Evolutionary conservation across 2,329 filamentous ascomycete genomes (phyloP).

Genomic region (Ceratocystis albifundus): DNA sequence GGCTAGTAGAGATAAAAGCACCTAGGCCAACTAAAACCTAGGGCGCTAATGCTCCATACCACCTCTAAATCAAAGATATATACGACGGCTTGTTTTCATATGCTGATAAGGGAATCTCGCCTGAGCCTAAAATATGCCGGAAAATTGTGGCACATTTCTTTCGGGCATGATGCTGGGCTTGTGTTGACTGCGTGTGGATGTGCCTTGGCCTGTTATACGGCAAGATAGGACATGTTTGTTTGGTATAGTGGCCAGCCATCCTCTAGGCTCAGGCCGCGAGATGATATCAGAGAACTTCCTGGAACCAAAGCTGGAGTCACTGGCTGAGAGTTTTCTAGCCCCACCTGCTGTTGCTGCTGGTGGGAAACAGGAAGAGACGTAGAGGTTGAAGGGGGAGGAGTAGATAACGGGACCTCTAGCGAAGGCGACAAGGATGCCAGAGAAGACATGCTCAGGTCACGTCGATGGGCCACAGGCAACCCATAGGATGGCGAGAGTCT

Average conservation of each 20-base stretch:
- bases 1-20: neutral
- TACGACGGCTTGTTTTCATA: too few relatives aligned
- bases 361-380: neutral
- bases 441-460: neutral
- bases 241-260: constrained; percentile 5
- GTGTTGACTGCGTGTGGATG: too few relatives aligned
- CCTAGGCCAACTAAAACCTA: neutral
- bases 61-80: too few relatives aligned
- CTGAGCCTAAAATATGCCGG: too few relatives aligned
- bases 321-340: neutral
- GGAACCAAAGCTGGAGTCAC: neutral
- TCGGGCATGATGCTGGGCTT: too few relatives aligned
- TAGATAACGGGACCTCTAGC: neutral
- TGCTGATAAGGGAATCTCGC: too few relatives aligned
- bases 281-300: neutral
- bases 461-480: neutral
- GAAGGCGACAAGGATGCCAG: neutral
- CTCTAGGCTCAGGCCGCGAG: neutral
- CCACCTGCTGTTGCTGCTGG: neutral
- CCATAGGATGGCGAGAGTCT: constrained; percentile 4
- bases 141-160: too few relatives aligned
- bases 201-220: neutral
- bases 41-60: too few relatives aligned
- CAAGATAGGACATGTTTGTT: neutral
- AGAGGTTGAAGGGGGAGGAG: neutral